phyloP scores from a whole-genome alignment of 352 stramenopile genomes.

The Globisporangium nunn region DNA sequence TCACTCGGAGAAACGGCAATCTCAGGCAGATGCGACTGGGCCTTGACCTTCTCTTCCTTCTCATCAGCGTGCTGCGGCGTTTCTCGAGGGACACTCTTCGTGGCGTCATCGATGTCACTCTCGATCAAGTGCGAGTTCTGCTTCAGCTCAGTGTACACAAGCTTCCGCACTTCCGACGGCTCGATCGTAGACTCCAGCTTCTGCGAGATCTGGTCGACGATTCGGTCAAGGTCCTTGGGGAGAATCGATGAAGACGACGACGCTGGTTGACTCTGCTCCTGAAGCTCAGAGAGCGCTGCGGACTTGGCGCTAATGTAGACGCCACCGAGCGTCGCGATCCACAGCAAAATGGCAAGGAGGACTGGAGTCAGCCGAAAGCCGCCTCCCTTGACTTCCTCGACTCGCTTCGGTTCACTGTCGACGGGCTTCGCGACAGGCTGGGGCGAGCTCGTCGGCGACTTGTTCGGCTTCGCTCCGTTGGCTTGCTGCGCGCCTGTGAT shows the following conservation, averaged over 20 bases:
- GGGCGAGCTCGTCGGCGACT: conserved; percentile 2
- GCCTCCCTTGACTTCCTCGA: neutral
- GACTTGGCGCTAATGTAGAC: conserved; percentile 18
- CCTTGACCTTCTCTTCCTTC: conserved; percentile 1
- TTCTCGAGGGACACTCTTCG: neutral
- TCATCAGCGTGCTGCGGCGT: neutral
- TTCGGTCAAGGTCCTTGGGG: conserved; percentile 13
- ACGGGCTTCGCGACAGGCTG: conserved; percentile 3
- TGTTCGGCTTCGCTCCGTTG: neutral
- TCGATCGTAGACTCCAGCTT: conserved; percentile 11
- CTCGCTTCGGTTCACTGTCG: neutral
- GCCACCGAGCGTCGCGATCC: conserved; percentile 13
- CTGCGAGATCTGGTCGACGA: conserved; percentile 17
- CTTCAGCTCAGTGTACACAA: conserved; percentile 15
- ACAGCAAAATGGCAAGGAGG: conserved; percentile 13
- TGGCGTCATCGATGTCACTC: neutral
- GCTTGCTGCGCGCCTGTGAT: conserved; percentile 2
- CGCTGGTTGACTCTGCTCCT: conserved; percentile 6
- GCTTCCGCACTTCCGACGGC: conserved; percentile 12
- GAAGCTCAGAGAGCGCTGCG: conserved; percentile 12
- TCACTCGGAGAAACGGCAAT: neutral
- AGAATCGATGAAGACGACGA: conserved; percentile 8
- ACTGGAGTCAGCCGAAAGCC: conserved; percentile 4
- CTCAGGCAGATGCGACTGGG: neutral
- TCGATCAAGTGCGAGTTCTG: conserved; percentile 9